Evolutionary conservation across 2,329 filamentous ascomycete species (phyloP), one percentile per base, ranked within the genome.

Genomic region (Arthrobotrys sphaeroides): DNA sequence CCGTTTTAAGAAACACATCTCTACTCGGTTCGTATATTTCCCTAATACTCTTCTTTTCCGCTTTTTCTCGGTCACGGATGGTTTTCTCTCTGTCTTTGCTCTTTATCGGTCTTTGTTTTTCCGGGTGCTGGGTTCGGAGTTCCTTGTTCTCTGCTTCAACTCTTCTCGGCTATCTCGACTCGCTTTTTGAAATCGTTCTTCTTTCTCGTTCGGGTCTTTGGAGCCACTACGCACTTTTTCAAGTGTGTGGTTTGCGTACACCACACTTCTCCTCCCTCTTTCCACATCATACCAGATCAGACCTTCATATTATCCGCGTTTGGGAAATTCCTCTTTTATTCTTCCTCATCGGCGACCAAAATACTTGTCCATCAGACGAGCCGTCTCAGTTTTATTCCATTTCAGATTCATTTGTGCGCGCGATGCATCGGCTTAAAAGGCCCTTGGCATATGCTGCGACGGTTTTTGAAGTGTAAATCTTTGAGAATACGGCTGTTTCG

Each of bases 351-450:
- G 55, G 28, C 13, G 13, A 38, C 53, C 43, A 26, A 3, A 12
- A 60, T 28, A 40, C 33, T 31, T 51, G 53, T 42, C 42, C 36
- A 31, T 49, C 16, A 36, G 26, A 33, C 22, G 13, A 43, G 33
- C 49, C 33, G 18, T 45, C 55, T 66, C 62, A 53, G 49, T 62
- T 59, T 59, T 60, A 59, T 62, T 65, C 59, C 64, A 55, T 33
- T 57, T 51, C 72, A 51, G 59, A 69, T 57, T 64, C 72, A 75
- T 67, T 73, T 75, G 72, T 69, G 72, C 72, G 72, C 72, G 72
- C 72, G 53, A 47, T 60, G 18, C 40, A 47, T 64, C 33, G 62
- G 33, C 36, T 38, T 62, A 70, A 33, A 60, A 57, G 16, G 45
- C 51, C 51, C 31, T 38, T 55, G 28, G 31, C 16, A 49, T 59